Conservation (phyloP, 345 rosid species). For the Brassica rapa region DNA sequence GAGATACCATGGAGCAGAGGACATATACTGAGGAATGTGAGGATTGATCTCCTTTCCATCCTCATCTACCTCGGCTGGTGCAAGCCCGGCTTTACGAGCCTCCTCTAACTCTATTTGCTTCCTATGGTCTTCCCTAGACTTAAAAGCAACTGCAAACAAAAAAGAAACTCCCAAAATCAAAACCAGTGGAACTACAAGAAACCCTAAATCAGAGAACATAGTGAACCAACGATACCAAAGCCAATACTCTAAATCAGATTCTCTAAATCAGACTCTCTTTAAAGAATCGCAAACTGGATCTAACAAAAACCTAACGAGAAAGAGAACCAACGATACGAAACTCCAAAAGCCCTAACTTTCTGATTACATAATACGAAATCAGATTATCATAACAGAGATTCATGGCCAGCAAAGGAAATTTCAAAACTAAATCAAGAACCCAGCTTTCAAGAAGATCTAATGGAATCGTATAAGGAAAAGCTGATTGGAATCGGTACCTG, state of each 20-base stretch:
- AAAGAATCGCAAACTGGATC: neutral
- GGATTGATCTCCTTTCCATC: conserved; percentile 79
- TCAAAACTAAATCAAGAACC: neutral
- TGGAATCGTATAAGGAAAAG: neutral
- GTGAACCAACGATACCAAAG: neutral
- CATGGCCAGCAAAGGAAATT: neutral
- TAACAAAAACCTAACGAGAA: neutral
- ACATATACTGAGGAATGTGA: conserved; percentile 77
- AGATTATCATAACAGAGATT: neutral
- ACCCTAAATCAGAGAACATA: neutral
- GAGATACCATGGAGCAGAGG: conserved; percentile 79
- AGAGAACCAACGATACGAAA: neutral
- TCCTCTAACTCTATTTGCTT: conserved; percentile 68
- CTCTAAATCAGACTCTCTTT: neutral
- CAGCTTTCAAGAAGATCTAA: neutral
- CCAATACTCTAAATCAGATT: neutral
- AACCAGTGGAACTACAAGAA: neutral
- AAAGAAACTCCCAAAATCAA: conserved; percentile 43
- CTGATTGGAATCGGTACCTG: conserved; percentile 13
- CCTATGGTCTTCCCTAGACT: conserved; percentile 67
- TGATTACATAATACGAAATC: neutral
- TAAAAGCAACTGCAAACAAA: conserved; percentile 60
- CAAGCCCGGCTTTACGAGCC: conserved; percentile 78
- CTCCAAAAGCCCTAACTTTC: neutral
- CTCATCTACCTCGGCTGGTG: conserved; percentile 74